phyloP scores from a whole-genome alignment of 495 filamentous ascomycete genomes.

The Aspergillus bridgeri region DNA sequence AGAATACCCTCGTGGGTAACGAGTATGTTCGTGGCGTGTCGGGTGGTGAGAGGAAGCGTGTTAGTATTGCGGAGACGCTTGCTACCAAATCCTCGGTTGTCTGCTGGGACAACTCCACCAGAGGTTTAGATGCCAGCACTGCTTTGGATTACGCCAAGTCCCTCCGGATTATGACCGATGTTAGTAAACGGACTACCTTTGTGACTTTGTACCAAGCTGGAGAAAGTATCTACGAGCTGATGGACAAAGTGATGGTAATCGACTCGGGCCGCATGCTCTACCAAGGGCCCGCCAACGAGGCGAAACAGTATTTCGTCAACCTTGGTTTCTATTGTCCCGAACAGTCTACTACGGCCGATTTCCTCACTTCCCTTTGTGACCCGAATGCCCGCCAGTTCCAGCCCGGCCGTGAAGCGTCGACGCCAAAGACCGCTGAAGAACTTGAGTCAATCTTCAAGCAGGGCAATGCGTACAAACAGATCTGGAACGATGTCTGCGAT shows the following conservation, averaged over 20 bases:
- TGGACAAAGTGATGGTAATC: constrained; percentile 73
- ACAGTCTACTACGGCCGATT: constrained; percentile 68
- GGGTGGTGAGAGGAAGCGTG: constrained; percentile 70
- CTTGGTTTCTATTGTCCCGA: constrained; percentile 66
- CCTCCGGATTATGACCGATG: constrained; percentile 77
- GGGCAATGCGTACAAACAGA: constrained; percentile 49
- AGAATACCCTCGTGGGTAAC: constrained; percentile 80
- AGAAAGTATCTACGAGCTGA: constrained; percentile 76
- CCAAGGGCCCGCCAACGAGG: constrained; percentile 58
- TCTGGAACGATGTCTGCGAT: constrained; percentile 51
- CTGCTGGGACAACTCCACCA: constrained; percentile 72
- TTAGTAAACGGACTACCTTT: constrained; percentile 75
- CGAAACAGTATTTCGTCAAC: constrained; percentile 64
- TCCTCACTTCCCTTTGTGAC: constrained; percentile 76
- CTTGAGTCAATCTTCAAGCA: constrained; percentile 58
- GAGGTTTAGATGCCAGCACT: constrained; percentile 77
- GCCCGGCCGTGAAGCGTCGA: constrained; percentile 58
- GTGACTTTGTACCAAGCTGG: constrained; percentile 84
- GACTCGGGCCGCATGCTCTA: constrained; percentile 64
- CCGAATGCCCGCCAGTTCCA: constrained; percentile 64
- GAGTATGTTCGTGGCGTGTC: constrained; percentile 74
- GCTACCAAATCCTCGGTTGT: constrained; percentile 63
- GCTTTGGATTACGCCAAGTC: constrained; percentile 77
- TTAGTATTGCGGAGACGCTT: constrained; percentile 66
- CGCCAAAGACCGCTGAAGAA: constrained; percentile 60